Conservation (phyloP, 495 filamentous ascomycete genomes). For the Podospora tetraspora region DNA sequence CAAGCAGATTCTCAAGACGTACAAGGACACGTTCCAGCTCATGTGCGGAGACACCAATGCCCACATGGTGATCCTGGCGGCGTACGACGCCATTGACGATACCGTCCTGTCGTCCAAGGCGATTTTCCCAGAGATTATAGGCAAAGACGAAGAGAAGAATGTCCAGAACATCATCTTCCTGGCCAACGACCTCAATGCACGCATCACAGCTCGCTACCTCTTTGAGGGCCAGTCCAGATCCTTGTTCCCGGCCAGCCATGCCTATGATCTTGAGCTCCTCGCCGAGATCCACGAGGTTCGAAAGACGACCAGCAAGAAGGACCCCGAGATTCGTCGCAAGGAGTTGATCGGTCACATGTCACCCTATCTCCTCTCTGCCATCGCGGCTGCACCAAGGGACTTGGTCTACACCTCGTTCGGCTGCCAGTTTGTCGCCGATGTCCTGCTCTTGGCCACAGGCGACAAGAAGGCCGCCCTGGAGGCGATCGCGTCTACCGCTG, state of each 20-base stretch:
- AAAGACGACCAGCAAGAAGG: constrained; percentile 83
- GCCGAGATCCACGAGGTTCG: constrained; percentile 70
- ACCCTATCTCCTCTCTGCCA: constrained; percentile 61
- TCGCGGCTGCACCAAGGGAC: constrained; percentile 59
- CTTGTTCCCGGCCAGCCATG: constrained; percentile 56
- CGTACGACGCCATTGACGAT: constrained; percentile 89
- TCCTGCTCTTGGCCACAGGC: constrained; percentile 68
- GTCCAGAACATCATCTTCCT: constrained; percentile 57
- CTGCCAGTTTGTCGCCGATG: constrained; percentile 78
- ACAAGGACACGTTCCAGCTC: constrained; percentile 75
- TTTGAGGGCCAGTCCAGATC: constrained; percentile 67
- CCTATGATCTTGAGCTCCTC: constrained; percentile 58
- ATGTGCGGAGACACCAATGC: constrained; percentile 75
- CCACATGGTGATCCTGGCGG: constrained; percentile 74
- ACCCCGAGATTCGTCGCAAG: constrained; percentile 63
- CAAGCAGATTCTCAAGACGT: constrained; percentile 77
- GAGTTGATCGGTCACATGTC: constrained; percentile 70
- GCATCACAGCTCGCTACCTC: constrained; percentile 77
- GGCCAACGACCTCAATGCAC: constrained; percentile 64
- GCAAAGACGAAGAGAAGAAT: constrained; percentile 55
- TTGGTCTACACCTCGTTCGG: constrained; percentile 73
- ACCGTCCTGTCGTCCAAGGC: constrained; percentile 81
- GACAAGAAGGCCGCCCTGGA: constrained; percentile 64
- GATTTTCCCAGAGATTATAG: constrained; percentile 76
- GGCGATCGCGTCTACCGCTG: constrained; percentile 65